Evolutionary conservation across 2,329 filamentous ascomycete genomes (phyloP), one percentile per base, ranked within the genome.

Genomic region (Sphaerulina vaccinii): DNA sequence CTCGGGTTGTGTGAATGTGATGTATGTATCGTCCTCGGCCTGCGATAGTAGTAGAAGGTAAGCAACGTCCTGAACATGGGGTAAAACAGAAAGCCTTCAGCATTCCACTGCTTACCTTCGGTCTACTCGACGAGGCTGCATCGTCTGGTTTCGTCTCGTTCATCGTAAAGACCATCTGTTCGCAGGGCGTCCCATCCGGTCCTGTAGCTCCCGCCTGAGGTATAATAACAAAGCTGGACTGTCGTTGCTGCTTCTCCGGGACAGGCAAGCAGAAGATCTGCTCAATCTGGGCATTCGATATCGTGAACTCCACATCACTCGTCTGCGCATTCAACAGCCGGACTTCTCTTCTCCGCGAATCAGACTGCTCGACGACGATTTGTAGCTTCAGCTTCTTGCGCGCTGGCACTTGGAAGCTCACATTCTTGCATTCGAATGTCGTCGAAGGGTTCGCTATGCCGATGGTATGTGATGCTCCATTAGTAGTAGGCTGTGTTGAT

Each of bases 301-400:
- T 73, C 50, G 77, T 78, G 51, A 68, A 66, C 36, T 71, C 71
- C 21, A 63, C 56, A 5, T 56, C 54, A 18, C 57, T 54, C 10
- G 59, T 63, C 24, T 61, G 51, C 19, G 58, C 58, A 51, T 68
- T 63, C 18, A 63, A 50, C 22, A 68, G 45, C 9, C 64, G 46
- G 16, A 68, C 54, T 48, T 66, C 62, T 27, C 57, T 52, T 36
- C 44, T 58, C 9, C 43, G 52, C 9, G 52, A 48, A 18, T 69
- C 63, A 4, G 54, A 29, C 19, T 56, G 55, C 41, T 69, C 68
- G 29, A 53, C 40, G 24, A 80, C 72, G n/a, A 85, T 65, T 63
- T 84, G 78, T 22, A 86, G 71, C 41, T 74, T 79, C 54, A 84
- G 72, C 71, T 85, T 85, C 71, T 85, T 86, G 47, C 83, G 73